Evolutionary conservation across 129 eudicot genomes (phyloP).

Genomic region (Escallonia rubra): DNA sequence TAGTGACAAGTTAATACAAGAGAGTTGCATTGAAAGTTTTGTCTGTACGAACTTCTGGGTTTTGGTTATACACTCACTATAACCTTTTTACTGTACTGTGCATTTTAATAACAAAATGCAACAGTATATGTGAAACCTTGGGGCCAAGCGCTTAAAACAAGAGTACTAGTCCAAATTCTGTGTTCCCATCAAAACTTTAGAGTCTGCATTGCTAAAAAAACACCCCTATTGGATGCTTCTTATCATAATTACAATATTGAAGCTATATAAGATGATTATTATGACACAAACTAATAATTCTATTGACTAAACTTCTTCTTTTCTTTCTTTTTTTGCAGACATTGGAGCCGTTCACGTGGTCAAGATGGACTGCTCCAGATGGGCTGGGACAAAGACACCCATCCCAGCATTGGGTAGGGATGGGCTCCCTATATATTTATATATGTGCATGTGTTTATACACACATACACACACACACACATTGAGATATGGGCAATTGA

Average conservation of each 20-base stretch:
- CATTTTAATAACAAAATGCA: background rate
- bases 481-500: too few species aligned
- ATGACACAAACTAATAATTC: too few species aligned
- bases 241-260: background rate
- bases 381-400: too few species aligned
- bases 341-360: background rate
- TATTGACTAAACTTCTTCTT: too few species aligned
- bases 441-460: too few species aligned
- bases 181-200: slow-evolving; percentile 1
- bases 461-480: too few species aligned
- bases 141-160: background rate
- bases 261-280: too few species aligned
- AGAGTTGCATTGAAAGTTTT: background rate
- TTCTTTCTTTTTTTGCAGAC: slow-evolving; percentile 24
- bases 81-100: background rate
- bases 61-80: background rate
- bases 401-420: too few species aligned
- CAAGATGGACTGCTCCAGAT: too few species aligned
- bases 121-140: background rate
- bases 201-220: background rate
- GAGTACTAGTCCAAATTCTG: background rate
- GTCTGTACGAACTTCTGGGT: background rate
- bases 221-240: background rate
- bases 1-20: background rate
- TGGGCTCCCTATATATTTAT: too few species aligned